Base-by-base conservation (phyloP, 768 basidiomycete genomes). In the Infundibulicybe gibba region DNA sequence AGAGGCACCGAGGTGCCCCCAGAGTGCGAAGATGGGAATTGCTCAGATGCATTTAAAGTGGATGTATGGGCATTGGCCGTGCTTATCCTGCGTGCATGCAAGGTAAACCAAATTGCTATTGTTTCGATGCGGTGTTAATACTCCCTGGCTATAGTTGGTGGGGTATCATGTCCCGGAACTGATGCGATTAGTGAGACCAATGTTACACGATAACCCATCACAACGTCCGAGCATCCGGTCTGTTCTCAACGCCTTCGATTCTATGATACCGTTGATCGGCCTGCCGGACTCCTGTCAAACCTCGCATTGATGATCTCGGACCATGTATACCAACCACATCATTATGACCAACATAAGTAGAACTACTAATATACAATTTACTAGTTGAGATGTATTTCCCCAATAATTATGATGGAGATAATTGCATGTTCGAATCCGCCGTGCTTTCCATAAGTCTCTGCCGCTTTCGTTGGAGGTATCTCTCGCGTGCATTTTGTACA, bases 391-490 rank as follows among this genome's bases (percentile, higher is more conserved):
- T 41, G 38, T 34, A 39, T 31, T 32, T 19, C 48, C 43, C 16
- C 30, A 16, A 33, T 30, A 35, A 46, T 31, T 49, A 41, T 48
- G 58, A 50, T 60, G 51, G 44, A 50, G 45, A 46, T 34, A 53
- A 50, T 38, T 54, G 56, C 32, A 42, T 50, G 11, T 25, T 25
- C 8, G 25, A 25, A 25, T 25, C 35, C 17, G 31, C 49, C 3
- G 44, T 55, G 40, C 66, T 63, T 53, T 91, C 89, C 59, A 91
- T 49, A 25, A 25, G 25, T 56, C 78, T 87, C 61, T 77, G 79
- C 42, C 86, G 80, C 69, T 97, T 97, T 56, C 94, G 72, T 59
- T 84, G 81, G 41, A 87, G 59, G 58, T 87, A 93, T 44, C 91
- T 76, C 49, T 84, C 79, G 44, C 77, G 77, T 12, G 90, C 90